These are phyloP conservation scores for Pleomassaria siparia DNA, from an alignment of 2,329 filamentous ascomycete genomes.

Conservation along the genomic window DNA sequence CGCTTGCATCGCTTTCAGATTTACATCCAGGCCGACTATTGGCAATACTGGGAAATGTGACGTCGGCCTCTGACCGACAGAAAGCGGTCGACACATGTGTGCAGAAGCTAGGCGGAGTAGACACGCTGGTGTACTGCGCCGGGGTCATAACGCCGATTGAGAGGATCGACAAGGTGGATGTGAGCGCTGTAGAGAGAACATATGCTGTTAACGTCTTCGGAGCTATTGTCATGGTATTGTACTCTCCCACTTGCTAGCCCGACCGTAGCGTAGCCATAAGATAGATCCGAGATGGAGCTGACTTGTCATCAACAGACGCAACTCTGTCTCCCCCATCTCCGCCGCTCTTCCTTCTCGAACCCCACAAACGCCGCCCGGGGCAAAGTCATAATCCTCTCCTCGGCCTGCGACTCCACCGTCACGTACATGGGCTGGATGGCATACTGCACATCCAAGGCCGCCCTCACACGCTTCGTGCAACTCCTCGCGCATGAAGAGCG, in stretches of 20 bases:
- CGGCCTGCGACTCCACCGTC: constrained; percentile 23
- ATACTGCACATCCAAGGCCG: constrained; percentile 29
- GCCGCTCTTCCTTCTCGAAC: constrained; percentile 12
- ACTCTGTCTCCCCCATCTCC: constrained; percentile 21
- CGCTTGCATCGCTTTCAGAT: not conserved
- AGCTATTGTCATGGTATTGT: constrained; percentile 24
- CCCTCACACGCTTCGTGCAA: constrained; percentile 25
- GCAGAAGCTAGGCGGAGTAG: constrained; percentile 17
- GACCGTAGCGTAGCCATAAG: not conserved
- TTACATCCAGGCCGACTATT: constrained; percentile 2
- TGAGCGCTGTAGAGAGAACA: constrained; percentile 17
- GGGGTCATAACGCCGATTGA: constrained; percentile 27
- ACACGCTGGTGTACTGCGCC: constrained; percentile 28
- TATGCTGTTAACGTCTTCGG: constrained; percentile 31
- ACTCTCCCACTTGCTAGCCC: not conserved
- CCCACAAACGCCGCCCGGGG: constrained; percentile 21
- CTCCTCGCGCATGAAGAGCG: constrained; percentile 29
- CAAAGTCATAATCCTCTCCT: constrained; percentile 22
- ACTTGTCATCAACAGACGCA: constrained; percentile 13
- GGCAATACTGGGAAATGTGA: constrained; percentile 13
- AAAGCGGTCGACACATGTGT: constrained; percentile 17
- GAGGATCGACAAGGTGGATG: constrained; percentile 19
- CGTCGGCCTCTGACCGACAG: constrained; percentile 1
- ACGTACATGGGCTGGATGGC: constrained; percentile 27
- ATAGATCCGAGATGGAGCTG: too few relatives aligned